Percentiles rank a stretch among this genome's conserved stretches.
These are phyloP conservation scores for Fonsecaea erecta DNA, from an alignment of 2,329 filamentous ascomycete species.

Conservation along the genomic window DNA sequence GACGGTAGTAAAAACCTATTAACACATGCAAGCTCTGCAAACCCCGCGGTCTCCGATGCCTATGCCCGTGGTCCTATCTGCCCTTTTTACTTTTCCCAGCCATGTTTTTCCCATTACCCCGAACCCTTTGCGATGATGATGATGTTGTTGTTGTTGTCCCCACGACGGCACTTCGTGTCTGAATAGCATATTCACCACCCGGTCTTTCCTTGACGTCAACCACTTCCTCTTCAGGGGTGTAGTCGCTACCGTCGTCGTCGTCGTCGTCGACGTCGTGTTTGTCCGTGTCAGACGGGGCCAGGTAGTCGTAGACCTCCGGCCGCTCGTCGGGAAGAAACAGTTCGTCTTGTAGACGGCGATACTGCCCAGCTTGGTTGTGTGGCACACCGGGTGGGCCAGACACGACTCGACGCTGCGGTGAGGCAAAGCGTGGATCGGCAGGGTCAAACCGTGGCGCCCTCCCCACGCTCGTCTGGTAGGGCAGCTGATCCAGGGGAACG, in stretches of 20 bases:
- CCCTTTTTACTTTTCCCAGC: conserved; percentile 29
- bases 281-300: conserved; percentile 28
- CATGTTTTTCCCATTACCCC: conserved; percentile 13
- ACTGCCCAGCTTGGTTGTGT: conserved; percentile 21
- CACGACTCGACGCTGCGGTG: conserved; percentile 48
- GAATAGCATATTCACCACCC: conserved; percentile 31
- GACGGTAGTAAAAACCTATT: conserved; percentile 1
- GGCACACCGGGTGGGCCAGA: conserved; percentile 43
- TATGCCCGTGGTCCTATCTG: conserved; percentile 16
- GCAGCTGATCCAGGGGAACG: conserved; percentile 41
- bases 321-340: conserved; percentile 31
- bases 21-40: background rate
- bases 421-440: conserved; percentile 42
- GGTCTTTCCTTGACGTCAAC: conserved; percentile 33
- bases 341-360: conserved; percentile 35
- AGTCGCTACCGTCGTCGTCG: conserved; percentile 30
- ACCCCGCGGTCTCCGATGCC: background rate
- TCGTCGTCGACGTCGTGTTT: conserved; percentile 31
- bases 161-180: conserved; percentile 35
- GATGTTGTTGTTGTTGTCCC: no score
- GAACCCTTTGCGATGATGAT: conserved; percentile 6
- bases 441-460: conserved; percentile 39
- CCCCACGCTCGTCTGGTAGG: conserved; percentile 42
- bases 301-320: conserved; percentile 34
- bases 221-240: conserved; percentile 24